These are phyloP conservation scores for Neostapfia colusana DNA, from an alignment of 176 grass and related monocot genomes.

Conservation along the genomic window DNA sequence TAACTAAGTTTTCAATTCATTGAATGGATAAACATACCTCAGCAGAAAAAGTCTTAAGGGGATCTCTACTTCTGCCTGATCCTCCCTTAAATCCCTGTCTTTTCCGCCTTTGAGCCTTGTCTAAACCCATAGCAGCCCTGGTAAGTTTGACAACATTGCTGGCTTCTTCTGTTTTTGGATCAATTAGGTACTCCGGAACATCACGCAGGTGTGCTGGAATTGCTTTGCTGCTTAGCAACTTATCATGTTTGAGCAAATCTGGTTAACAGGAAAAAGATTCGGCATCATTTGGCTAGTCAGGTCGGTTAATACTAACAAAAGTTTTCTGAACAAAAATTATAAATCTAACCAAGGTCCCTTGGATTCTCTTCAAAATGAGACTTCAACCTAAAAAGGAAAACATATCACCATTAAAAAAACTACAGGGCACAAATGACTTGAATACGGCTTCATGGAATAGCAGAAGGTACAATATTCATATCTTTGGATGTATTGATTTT, in stretches of 20 bases:
- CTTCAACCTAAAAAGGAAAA: conserved; percentile 71
- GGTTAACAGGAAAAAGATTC: conserved; percentile 28
- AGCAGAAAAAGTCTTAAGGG: conserved; percentile 83
- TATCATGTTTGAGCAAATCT: conserved; percentile 96
- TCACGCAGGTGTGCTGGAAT: conserved; percentile 74
- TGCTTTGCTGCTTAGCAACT: conserved; percentile 79
- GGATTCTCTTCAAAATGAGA: conserved; percentile 96
- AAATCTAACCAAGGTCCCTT: conserved; percentile 78
- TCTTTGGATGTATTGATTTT: conserved; percentile 6
- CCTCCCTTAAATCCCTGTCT: conserved; percentile 61
- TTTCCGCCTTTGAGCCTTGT: conserved; percentile 54
- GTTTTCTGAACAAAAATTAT: conserved; percentile 10
- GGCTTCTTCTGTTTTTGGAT: conserved; percentile 81
- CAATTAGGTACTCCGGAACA: conserved; percentile 84
- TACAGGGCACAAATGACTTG: not conserved
- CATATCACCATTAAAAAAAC: not conserved
- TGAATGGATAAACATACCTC: conserved; percentile 54
- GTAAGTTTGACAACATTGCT: conserved; percentile 80
- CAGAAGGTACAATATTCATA: not conserved
- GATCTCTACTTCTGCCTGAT: conserved; percentile 80
- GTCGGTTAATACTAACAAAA: conserved; percentile 13
- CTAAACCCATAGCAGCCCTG: conserved; percentile 75
- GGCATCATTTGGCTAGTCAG: conserved; percentile 13
- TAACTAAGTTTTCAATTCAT: conserved; percentile 9
- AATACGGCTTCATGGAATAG: conserved; percentile 13